Evolutionary conservation across 768 basidiomycete genomes (phyloP).

Genomic region (Dioszegia aurantiaca): DNA sequence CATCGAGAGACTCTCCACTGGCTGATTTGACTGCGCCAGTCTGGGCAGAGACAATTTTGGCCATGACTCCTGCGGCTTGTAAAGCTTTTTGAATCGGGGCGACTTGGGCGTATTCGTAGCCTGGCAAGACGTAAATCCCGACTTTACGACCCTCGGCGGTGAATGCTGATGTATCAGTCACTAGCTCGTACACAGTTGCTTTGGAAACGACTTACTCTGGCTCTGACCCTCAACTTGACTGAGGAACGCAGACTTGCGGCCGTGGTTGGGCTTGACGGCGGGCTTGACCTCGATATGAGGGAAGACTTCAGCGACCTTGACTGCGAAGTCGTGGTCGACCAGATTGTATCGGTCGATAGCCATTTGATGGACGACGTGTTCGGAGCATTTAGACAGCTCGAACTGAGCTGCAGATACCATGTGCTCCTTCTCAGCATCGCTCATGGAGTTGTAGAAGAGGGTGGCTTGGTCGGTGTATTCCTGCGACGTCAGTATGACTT

Average conservation of each 20-base stretch:
- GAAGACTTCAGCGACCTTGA: slow-evolving; percentile 65
- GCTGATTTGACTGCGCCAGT: slow-evolving; percentile 60
- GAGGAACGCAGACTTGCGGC: slow-evolving; percentile 59
- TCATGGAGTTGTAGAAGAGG: slow-evolving; percentile 82
- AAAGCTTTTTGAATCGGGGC: slow-evolving; percentile 61
- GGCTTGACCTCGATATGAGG: slow-evolving; percentile 61
- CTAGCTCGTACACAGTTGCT: slow-evolving; percentile 19
- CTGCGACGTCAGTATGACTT: slow-evolving; percentile 55
- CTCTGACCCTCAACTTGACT: slow-evolving; percentile 58
- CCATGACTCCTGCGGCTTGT: slow-evolving; percentile 59
- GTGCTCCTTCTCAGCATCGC: slow-evolving; percentile 67
- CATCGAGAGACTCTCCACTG: slow-evolving; percentile 52
- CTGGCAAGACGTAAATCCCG: slow-evolving; percentile 72
- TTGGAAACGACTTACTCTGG: slow-evolving; percentile 33
- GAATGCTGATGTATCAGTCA: slow-evolving; percentile 37
- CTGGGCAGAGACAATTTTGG: slow-evolving; percentile 57
- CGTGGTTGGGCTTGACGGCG: slow-evolving; percentile 60
- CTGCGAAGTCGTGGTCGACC: slow-evolving; percentile 72
- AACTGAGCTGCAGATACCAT: slow-evolving; percentile 70
- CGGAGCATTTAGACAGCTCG: slow-evolving; percentile 80
- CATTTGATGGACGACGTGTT: slow-evolving; percentile 65
- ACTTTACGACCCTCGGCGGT: slow-evolving; percentile 62
- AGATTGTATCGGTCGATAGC: slow-evolving; percentile 69
- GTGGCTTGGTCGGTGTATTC: slow-evolving; percentile 73
- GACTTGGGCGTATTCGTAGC: slow-evolving; percentile 66